Conservation (phyloP, 2,329 filamentous ascomycete genomes). For the Arthroderma sp. region DNA sequence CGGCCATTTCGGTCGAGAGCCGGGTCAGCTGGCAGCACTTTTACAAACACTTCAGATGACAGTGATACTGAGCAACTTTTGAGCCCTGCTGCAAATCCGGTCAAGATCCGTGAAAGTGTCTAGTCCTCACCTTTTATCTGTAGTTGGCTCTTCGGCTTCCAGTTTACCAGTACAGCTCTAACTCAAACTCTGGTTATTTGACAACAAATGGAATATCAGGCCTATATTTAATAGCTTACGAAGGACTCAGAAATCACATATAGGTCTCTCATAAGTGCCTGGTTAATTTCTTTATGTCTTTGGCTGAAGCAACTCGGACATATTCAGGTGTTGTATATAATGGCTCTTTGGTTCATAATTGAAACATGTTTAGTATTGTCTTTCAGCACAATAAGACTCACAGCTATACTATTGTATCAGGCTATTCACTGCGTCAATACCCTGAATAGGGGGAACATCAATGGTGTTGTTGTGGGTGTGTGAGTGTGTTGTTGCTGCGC, state of each 20-base stretch:
- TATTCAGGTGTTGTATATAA: not conserved
- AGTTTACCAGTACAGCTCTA: too few species aligned
- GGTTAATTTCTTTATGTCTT: not conserved
- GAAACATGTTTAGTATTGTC: not conserved
- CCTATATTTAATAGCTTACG: not conserved
- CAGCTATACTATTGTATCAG: not conserved
- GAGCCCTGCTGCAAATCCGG: not conserved
- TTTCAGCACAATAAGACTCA: not conserved
- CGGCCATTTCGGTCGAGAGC: not conserved
- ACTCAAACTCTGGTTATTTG: too few species aligned
- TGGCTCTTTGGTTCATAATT: not conserved
- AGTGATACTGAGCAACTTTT: not conserved
- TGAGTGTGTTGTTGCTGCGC: not conserved
- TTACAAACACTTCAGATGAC: not conserved
- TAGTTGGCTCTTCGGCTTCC: not conserved
- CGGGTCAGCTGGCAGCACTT: not conserved
- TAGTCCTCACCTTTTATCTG: not conserved
- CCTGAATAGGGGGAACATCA: not conserved
- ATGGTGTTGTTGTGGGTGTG: not conserved
- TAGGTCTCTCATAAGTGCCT: not conserved
- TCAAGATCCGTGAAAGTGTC: not conserved
- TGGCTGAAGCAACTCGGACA: not conserved
- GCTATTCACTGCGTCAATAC: not conserved
- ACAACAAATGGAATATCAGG: not conserved
- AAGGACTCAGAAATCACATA: not conserved